Evolutionary conservation across 805 yeast species (phyloP).

Genomic region (Ogataea trehalophila): DNA sequence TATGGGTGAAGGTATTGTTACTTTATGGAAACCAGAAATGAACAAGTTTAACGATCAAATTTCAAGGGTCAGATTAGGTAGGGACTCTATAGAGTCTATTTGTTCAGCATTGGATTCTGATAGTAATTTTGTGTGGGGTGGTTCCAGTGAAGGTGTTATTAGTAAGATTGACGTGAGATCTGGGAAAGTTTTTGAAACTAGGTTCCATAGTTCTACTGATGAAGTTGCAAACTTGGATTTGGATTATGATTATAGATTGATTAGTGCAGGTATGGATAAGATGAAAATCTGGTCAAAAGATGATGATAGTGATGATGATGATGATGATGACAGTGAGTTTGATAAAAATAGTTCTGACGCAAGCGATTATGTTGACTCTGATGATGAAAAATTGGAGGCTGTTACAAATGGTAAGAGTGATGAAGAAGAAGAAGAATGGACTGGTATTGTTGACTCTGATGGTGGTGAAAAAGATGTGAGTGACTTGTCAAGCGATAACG

Average conservation of each 20-base stretch:
- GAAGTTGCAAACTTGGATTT: slow-evolving; percentile 75
- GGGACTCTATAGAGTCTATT: slow-evolving; percentile 63
- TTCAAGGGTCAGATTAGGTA: slow-evolving; percentile 63
- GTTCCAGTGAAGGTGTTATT: slow-evolving; percentile 71
- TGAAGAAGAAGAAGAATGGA: slow-evolving; percentile 9
- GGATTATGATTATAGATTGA: slow-evolving; percentile 74
- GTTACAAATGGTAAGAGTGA: slow-evolving; percentile 1
- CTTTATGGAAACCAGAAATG: slow-evolving; percentile 75
- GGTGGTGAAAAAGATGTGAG: slow-evolving; percentile 3
- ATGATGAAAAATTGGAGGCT: slow-evolving; percentile 12
- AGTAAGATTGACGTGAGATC: slow-evolving; percentile 60
- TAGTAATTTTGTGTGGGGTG: slow-evolving; percentile 64
- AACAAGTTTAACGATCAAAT: slow-evolving; percentile 75
- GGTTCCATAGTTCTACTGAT: slow-evolving; percentile 65
- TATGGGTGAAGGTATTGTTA: slow-evolving; percentile 85
- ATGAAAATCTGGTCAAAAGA: slow-evolving; percentile 67
- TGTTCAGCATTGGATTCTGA: slow-evolving; percentile 52
- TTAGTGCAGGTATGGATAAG: slow-evolving; percentile 79
- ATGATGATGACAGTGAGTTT: slow-evolving; percentile 8
- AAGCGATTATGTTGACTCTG: slow-evolving; percentile 11
- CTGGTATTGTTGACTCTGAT: slow-evolving; percentile 2
- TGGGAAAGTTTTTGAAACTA: slow-evolving; percentile 59
- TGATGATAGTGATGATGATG: slow-evolving; percentile 29
- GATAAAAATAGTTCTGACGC: slow-evolving; percentile 8
- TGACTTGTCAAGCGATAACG: too few species aligned